Base-by-base conservation (phyloP, 2,329 filamentous ascomycete genomes). In the Pseudogymnoascus sp. region DNA sequence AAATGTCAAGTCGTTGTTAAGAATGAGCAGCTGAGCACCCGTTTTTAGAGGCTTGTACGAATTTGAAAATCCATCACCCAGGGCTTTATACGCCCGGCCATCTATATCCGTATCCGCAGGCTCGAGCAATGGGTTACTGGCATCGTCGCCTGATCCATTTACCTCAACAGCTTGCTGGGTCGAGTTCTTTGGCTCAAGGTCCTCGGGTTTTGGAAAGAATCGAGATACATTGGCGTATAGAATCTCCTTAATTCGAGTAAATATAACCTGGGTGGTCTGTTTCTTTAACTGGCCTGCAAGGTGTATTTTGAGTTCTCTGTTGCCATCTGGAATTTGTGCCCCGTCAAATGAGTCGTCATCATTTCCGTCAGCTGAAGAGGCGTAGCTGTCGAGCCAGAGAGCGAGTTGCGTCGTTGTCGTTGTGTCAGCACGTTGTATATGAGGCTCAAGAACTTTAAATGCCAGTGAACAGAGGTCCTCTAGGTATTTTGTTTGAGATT, bases 261-360 rank as follows among this genome's bases (percentile, higher is more conserved):
- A 58, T 37, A 60, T 63, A 12, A 60, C 52, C n/a, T 37, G 36
- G 1, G 84, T 83, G 67, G 85, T 86, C 61, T 84, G 82, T 72
- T 81, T 85, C 21, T 80, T 80, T 55, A 85, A 85, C 67, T 82
- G 86, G 52, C 82, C 80, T 59, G 81, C 83, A 52, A 83, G 85
- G 65, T 86, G 86, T 65, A 81, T 82, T 25, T 85, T 77, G n/a
- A 79, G 79, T 65, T 80, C 88, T 87, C 69, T 87, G 82, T 42
- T 86, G 84, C 25, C 86, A 82, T 58, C 88, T 86, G 27, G 88
- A 77, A 0, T 85, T 88, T 52, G 88, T 76, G 15, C 83, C 85
- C 64, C 86, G 78, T 1, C 86, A 88, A 42, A 71, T 65, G 42
- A 68, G 67, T 60, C 69, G 65, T 12, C 69, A 65, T 59, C 69